Evolutionary conservation across 305 asterid species (phyloP).

Genomic region (Nicotiana rustica): DNA sequence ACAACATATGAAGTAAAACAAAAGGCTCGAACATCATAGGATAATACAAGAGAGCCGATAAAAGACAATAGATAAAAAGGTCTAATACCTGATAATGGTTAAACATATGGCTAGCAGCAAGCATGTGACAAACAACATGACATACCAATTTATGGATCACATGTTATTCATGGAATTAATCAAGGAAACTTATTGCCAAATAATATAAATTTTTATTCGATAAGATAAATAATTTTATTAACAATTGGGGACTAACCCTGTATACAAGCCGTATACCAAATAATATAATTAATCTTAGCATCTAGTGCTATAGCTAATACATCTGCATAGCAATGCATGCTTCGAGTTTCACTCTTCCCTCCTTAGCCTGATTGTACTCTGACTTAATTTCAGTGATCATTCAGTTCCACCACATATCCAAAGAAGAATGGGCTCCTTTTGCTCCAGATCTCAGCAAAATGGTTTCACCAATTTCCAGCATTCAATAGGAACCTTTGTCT

Average conservation of each 20-base stretch:
- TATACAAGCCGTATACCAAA: background rate
- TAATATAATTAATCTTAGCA: constrained; percentile 13
- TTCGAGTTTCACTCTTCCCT: constrained; percentile 26
- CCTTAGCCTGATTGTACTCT: constrained; percentile 16
- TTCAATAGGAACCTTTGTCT: background rate
- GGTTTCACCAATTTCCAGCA: constrained; percentile 24
- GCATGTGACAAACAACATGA: background rate
- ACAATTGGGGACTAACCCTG: too few species aligned
- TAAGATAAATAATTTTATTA: too few species aligned
- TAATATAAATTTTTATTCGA: background rate
- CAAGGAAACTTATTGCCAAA: constrained; percentile 9
- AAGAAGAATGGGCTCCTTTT: constrained; percentile 10
- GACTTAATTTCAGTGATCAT: constrained; percentile 7
- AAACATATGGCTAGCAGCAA: constrained; percentile 25
- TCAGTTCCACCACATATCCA: constrained; percentile 9
- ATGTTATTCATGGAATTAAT: background rate
- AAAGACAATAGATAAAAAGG: constrained; percentile 11
- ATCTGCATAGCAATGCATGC: constrained; percentile 25
- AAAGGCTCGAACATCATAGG: background rate
- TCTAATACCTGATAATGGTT: background rate
- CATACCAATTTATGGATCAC: background rate
- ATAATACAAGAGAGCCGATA: background rate
- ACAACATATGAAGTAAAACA: constrained; percentile 13
- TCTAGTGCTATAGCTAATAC: constrained; percentile 3
- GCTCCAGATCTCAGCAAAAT: background rate